These are phyloP conservation scores for Mycosphaerella sp. DNA, from an alignment of 2,329 filamentous ascomycete genomes.

Conservation along the genomic window DNA sequence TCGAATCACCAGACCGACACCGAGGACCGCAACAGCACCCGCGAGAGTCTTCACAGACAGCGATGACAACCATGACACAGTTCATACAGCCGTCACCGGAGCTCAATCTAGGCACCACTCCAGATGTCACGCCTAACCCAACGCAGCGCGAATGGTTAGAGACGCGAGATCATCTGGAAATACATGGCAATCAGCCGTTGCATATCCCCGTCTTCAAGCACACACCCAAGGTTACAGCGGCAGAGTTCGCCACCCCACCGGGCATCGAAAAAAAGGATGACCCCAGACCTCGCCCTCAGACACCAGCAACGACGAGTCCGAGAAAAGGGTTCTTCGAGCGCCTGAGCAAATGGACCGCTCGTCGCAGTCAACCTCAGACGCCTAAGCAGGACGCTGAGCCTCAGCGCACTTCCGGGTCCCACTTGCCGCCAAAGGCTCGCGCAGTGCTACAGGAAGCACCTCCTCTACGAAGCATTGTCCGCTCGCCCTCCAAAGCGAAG, in stretches of 20 bases:
- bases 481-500: constrained; percentile 30
- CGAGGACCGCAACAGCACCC: not conserved
- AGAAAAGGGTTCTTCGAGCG: constrained; percentile 38
- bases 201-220: constrained; percentile 27
- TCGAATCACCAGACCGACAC: constrained; percentile 8
- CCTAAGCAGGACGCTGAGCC: constrained; percentile 4
- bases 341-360: constrained; percentile 10
- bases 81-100: constrained; percentile 24
- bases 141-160: constrained; percentile 40
- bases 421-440: constrained; percentile 33
- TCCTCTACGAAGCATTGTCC: constrained; percentile 15
- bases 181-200: constrained; percentile 32
- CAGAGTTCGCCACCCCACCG: constrained; percentile 19
- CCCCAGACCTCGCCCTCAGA: constrained; percentile 6
- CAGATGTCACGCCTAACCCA: constrained; percentile 21
- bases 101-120: constrained; percentile 29
- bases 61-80: constrained; percentile 28
- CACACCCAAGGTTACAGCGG: constrained; percentile 22
- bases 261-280: constrained; percentile 12
- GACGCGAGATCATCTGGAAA: constrained; percentile 32
- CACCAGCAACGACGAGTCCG: constrained; percentile 32
- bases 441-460: constrained; percentile 34
- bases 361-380: constrained; percentile 8
- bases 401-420: constrained; percentile 1
- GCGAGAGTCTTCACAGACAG: constrained; percentile 24